These are phyloP conservation scores for Gaertneriomyces sp. DNA, from an alignment of 192 early-diverging fungal species.

Conservation along the genomic window DNA sequence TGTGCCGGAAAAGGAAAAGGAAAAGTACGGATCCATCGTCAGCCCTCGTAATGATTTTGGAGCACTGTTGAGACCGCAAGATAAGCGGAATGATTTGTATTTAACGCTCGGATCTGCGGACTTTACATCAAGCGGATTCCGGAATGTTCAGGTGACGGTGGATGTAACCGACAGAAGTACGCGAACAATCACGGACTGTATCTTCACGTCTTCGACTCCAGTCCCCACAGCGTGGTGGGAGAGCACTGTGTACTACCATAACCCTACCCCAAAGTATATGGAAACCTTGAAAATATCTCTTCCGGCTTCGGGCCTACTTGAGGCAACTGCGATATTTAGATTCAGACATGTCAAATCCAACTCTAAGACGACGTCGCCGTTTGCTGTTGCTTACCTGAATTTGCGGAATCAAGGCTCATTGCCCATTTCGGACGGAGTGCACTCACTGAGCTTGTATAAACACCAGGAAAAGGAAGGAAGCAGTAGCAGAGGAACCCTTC, in stretches of 20 bases:
- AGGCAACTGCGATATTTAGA: slow-evolving; percentile 58
- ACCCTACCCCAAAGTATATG: slow-evolving; percentile 54
- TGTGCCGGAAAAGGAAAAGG: no score
- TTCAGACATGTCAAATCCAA: slow-evolving; percentile 45
- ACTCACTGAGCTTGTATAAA: slow-evolving; percentile 59
- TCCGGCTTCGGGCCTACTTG: slow-evolving; percentile 49
- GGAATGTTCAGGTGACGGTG: slow-evolving; percentile 60
- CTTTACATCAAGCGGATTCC: slow-evolving; percentile 41
- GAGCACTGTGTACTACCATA: slow-evolving; percentile 60
- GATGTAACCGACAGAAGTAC: slow-evolving; percentile 58
- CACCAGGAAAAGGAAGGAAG: slow-evolving; percentile 28
- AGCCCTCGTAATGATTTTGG: slow-evolving; percentile 59
- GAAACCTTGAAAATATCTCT: slow-evolving; percentile 66
- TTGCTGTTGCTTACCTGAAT: slow-evolving; percentile 65
- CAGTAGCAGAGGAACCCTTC: slow-evolving; percentile 25
- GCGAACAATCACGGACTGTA: slow-evolving; percentile 48
- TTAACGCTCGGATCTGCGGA: slow-evolving; percentile 56
- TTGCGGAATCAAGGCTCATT: slow-evolving; percentile 45
- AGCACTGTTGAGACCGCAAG: slow-evolving; percentile 43
- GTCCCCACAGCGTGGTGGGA: slow-evolving; percentile 43
- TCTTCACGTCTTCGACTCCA: slow-evolving; percentile 45
- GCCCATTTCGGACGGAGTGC: slow-evolving; percentile 58
- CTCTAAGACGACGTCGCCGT: slow-evolving; percentile 21
- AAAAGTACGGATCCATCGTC: slow-evolving; percentile 16
- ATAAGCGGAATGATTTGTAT: slow-evolving; percentile 57